Evolutionary conservation across 169 alveolate genomes (phyloP).

Genomic region (Babesia divergens): DNA sequence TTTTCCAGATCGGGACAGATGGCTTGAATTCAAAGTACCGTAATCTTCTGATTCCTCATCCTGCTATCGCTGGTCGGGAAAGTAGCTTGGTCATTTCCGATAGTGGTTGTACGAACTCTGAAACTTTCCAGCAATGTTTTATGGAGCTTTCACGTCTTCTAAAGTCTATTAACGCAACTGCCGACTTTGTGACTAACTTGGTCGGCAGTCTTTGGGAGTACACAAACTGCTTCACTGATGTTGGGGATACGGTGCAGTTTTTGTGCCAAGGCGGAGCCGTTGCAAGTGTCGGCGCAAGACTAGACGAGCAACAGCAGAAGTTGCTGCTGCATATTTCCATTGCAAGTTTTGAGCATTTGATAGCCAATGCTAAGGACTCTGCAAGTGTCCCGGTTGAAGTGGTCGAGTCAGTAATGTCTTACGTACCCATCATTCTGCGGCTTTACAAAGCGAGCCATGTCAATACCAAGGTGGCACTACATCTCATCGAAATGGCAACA

Average conservation of each 20-base stretch:
- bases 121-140: not conserved
- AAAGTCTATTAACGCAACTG: not conserved
- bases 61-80: not conserved
- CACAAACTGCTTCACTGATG: not conserved
- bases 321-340: constrained; percentile 17
- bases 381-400: not conserved
- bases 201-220: constrained; percentile 8
- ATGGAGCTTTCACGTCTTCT: not conserved
- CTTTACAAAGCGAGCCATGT: constrained; percentile 1
- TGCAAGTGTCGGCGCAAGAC: not conserved
- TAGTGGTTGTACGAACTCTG: not conserved
- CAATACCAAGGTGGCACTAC: not conserved
- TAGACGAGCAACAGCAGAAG: constrained; percentile 19
- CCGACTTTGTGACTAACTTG: constrained; percentile 1
- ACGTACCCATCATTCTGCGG: not conserved
- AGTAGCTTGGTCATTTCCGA: not conserved
- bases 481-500: constrained; percentile 9
- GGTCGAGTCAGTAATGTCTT: not conserved
- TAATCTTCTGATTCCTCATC: constrained; percentile 9
- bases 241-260: not conserved
- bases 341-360: constrained; percentile 23
- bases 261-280: constrained; percentile 25
- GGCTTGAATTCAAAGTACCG: constrained; percentile 20
- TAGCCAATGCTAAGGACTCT: not conserved
- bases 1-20: not conserved